Evolutionary conservation across 352 stramenopile species (phyloP), one percentile per base, ranked within the genome.

Genomic region (Globisporangium mamillatum): DNA sequence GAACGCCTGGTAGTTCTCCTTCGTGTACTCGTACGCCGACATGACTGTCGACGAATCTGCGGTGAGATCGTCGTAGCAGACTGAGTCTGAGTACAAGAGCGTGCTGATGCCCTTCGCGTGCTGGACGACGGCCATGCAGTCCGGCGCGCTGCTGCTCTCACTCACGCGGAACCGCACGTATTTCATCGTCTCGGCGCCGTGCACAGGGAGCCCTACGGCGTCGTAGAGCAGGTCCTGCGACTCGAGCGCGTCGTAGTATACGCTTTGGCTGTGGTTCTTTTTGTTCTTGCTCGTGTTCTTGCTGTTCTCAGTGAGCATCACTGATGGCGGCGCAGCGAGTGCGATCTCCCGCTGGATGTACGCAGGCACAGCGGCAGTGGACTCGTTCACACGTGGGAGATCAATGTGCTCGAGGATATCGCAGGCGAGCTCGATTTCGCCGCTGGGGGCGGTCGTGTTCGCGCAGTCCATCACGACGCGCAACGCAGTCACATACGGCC

Each of bases 391-490:
- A 62, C 82, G 70, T 14, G 80, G 78, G 29, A 90, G 57, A 44
- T 90, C 82, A 32, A 79, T 54, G 67, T 90, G 80, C 67, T 90
- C 73, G 48, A 87, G 50, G n/a, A 87, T 70, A 20, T 90, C 78
- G n/a, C 82, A 90, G 56, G 71, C 68, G 20, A 80, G 66, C 1
- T 70, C 20, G 20, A 32, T 25, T 9, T 75, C 67, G 32, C 63
- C 69, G 2, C 58, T 48, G 16, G 44, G 29, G 18, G 70, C 66
- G 14, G 74, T 74, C 32, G 60, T 65, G 63, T 89, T 89, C 52
- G 69, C 71, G 66, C 82, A 90, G 68, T 88, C 80, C 80, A 88
- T 86, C 1, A 72, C 81, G n/a, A 90, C 63, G 6, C 71, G 73
- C 46, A 88, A 61, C 24, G 83, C 75, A 1, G 81, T 87, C 55